Conservation (phyloP, 106 monocot species). For the Acanthochlamys bracteata region DNA sequence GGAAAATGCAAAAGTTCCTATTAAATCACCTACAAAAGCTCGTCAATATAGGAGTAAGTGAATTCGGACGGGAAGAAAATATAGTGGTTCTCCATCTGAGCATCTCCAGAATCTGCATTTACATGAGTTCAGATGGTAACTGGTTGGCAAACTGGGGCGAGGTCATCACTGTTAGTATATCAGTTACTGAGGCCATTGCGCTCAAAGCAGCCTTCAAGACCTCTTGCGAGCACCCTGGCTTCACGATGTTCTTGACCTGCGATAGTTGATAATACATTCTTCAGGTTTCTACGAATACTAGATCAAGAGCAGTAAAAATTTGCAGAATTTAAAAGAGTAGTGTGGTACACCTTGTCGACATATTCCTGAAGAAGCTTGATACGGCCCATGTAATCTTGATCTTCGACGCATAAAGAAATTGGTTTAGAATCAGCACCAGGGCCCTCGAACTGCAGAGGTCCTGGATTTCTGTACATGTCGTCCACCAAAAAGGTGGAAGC, state of each 20-base stretch:
- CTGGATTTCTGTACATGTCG: slow-evolving; percentile 84
- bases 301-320: neutral
- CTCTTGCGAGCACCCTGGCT: slow-evolving; percentile 90
- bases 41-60: neutral
- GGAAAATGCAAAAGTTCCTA: neutral
- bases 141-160: slow-evolving; percentile 35
- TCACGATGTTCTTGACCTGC: slow-evolving; percentile 79
- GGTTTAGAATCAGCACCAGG: slow-evolving; percentile 70
- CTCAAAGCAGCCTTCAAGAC: slow-evolving; percentile 78
- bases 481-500: slow-evolving; percentile 61
- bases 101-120: too few relatives aligned
- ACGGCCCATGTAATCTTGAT: slow-evolving; percentile 98
- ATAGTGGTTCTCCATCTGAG: too few relatives aligned
- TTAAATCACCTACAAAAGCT: slow-evolving; percentile 2
- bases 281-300: neutral
- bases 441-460: slow-evolving; percentile 86
- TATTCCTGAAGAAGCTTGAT: slow-evolving; percentile 83
- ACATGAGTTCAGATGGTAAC: slow-evolving; percentile 15
- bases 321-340: neutral
- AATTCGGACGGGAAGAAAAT: neutral
- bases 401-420: slow-evolving; percentile 63
- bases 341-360: slow-evolving; percentile 53
- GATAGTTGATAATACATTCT: neutral
- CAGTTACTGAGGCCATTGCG: slow-evolving; percentile 77
- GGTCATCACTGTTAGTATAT: slow-evolving; percentile 65